Evolutionary conservation across 2,329 filamentous ascomycete genomes (phyloP), one percentile per base, ranked within the genome.

Genomic region (Fusarium paranaense): DNA sequence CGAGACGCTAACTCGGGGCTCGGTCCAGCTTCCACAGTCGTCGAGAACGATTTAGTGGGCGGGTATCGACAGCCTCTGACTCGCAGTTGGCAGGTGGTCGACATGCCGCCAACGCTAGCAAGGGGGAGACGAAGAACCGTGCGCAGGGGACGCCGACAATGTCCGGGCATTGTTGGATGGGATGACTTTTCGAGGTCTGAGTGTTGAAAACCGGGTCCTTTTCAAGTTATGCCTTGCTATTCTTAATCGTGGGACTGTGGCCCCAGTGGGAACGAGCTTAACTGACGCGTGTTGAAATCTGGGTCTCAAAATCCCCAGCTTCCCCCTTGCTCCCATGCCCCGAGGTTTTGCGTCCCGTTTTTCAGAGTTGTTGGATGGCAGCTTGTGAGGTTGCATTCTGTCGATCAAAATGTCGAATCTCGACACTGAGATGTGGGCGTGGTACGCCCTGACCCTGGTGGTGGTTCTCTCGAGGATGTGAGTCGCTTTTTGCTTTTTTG

Each of bases 381-480:
- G 30, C 4, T 27, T 14, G 32, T 33, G 16, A 37, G 13, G 32
- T 52, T 40, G 13, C 35, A 32, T n/a, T 25, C 62, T 5, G 11
- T 1, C 25, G 22, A 52, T 40, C 67, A 37, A 40, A 35, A 78
- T 78, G 80, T 58, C 77, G 56, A 71, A 77, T 7, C 75, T 82
- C 33, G 62, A 75, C 22, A 77, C 73, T 11, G 84, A 85, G 76
- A 81, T 82, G 69, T 86, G 84, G 84, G 81, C 77, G 33, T 84
- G 85, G 83, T 87, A 85, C 64, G 78, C 78, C 57, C 32, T 86
- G 71, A 83, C 81, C 0, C 66, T 82, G 33, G 10, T 83, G 6
- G 78, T 85, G n/a, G 81, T 85, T n/a, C 18, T 79, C 4, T 76
- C 80, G 14, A 80, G 85, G 77, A 79, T 85, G 85, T 86, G 73